These are phyloP conservation scores for Phoma sp. DNA, from an alignment of 2,329 filamentous ascomycete genomes.

Conservation along the genomic window DNA sequence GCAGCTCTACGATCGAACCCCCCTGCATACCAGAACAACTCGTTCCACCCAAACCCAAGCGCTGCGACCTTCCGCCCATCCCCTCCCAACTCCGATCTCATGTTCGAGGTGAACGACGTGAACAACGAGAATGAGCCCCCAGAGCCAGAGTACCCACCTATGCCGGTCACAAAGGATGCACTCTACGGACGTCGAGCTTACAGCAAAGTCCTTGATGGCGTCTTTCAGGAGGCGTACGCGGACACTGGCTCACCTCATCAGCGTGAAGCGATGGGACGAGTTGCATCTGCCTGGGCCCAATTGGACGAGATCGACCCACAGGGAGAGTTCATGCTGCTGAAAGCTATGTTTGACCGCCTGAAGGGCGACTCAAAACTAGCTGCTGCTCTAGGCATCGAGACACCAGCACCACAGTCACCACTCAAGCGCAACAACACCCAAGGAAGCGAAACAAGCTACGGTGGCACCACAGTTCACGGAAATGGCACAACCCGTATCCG, in stretches of 20 bases:
- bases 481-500: constrained; percentile 43
- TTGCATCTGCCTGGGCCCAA: constrained; percentile 85
- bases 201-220: constrained; percentile 79
- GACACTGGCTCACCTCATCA: constrained; percentile 75
- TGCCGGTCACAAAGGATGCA: constrained; percentile 73
- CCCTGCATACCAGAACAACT: constrained; percentile 22
- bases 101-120: constrained; percentile 67
- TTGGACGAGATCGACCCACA: constrained; percentile 90
- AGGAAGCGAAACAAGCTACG: constrained; percentile 41
- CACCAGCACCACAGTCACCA: constrained; percentile 37
- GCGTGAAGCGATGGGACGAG: constrained; percentile 80
- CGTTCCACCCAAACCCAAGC: constrained; percentile 46
- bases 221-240: constrained; percentile 85
- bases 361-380: constrained; percentile 72
- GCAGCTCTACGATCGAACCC: constrained; percentile 44
- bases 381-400: constrained; percentile 51
- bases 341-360: constrained; percentile 76
- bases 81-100: constrained; percentile 40
- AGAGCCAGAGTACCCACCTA: constrained; percentile 60
- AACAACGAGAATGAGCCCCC: constrained; percentile 70
- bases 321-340: constrained; percentile 85
- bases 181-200: constrained; percentile 82
- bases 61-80: constrained; percentile 49
- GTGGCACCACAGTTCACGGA: constrained; percentile 46
- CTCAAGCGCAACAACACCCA: constrained; percentile 40